Percentiles rank a stretch among this genome's conserved stretches.
Conservation (phyloP, 75 land plant genomes). For the Sequoia sempervirens region DNA sequence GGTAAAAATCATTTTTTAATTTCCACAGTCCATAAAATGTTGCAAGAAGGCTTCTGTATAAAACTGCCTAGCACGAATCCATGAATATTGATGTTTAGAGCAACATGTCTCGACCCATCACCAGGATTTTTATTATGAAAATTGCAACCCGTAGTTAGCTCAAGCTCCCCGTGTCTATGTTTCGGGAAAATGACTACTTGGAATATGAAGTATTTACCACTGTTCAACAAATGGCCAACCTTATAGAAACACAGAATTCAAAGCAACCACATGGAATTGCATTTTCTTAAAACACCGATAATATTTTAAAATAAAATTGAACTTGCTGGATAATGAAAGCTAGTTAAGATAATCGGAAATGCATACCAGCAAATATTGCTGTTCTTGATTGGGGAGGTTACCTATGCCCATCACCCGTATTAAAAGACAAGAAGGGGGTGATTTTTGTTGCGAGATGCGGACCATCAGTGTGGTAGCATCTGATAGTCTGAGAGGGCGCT, state of each 20-base stretch:
- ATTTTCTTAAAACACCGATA: neutral
- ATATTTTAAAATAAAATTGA: neutral
- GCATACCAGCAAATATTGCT: conserved; percentile 13
- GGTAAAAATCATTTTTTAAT: neutral
- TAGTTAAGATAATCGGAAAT: neutral
- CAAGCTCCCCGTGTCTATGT: neutral
- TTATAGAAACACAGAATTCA: too few relatives aligned
- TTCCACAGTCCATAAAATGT: neutral
- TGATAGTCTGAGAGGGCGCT: conserved; percentile 36
- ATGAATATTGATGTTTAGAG: neutral
- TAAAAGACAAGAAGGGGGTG: neutral
- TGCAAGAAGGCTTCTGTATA: neutral
- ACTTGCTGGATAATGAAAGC: neutral
- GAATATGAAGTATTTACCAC: too few relatives aligned
- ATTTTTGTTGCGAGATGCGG: neutral
- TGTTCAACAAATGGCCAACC: too few relatives aligned
- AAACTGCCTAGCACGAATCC: neutral
- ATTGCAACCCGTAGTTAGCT: neutral
- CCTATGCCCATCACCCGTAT: conserved; percentile 9
- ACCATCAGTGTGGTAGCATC: conserved; percentile 6
- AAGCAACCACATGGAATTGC: neutral
- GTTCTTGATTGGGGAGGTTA: conserved; percentile 15
- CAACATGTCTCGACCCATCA: neutral
- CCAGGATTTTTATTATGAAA: neutral
- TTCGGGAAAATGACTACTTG: neutral